Evolutionary conservation across 2,329 filamentous ascomycete species (phyloP), one percentile per base, ranked within the genome.

Genomic region (Microdochium nivale): DNA sequence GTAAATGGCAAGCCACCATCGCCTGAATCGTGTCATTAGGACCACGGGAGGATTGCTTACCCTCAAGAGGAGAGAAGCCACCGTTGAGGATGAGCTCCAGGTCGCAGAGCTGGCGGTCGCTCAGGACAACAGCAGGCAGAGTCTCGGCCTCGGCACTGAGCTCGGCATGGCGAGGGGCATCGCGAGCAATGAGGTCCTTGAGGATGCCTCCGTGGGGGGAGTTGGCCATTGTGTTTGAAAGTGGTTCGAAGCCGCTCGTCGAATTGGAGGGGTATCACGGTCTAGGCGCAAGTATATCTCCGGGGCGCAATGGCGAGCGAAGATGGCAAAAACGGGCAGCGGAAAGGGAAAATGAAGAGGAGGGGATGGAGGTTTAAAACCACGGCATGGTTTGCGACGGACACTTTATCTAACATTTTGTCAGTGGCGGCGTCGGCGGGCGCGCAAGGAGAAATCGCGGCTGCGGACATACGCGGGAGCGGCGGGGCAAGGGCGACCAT

Each of bases 11-110:
- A 44, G 9, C 19, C 7, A 19, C 7, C 40, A 8, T 11, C n/a
- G n/a, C n/a, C n/a, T n/a, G n/a, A n/a, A n/a, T n/a, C 7, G 8
- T 44, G 40, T 7, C 9, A 7, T 44, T 21, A 7, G 10, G 40
- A 23, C 5, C 14, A 11, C 19, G 19, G 40, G 16, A 14, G 16
- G 14, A 40, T 25, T 44, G 79, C 83, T 57, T 64, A 95, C 91
- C 94, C 83, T 99, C 92, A 40, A 99, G 83, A 54, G 94, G 94
- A 58, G 91, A 96, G 78, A 99, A 99, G 59, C 94, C 94, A 68
- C 94, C 94, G 71, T 90, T 97, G 71, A 99, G 84, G 66, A 99
- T 90, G 72, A 99, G 75, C 75, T 99, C 94, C 60, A 99, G 80
- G 79, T 99, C 94, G 74, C 94, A 99, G 49, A 99, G 84, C 74